Evolutionary conservation across 164 flowering plant genomes (phyloP).

Genomic region (Brasenia schreberi): DNA sequence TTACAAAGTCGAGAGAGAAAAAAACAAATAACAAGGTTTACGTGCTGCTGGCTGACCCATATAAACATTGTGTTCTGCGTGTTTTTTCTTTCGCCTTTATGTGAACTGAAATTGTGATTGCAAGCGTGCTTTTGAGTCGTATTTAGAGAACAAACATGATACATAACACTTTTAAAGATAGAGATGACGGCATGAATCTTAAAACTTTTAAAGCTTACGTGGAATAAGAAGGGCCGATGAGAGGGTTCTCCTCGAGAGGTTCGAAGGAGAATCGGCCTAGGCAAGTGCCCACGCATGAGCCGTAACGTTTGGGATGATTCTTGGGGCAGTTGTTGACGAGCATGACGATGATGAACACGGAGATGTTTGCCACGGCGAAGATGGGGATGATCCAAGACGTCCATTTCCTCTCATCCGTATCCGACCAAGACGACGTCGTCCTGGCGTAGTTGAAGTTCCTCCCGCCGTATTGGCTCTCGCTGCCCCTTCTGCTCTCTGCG

Average conservation of each 20-base stretch:
- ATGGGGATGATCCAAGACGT: conserved; percentile 64
- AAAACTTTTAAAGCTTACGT: conserved; percentile 27
- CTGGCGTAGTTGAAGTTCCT: background rate
- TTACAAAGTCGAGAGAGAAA: background rate
- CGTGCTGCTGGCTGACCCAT: background rate
- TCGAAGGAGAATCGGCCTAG: conserved; percentile 70
- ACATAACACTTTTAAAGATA: no score
- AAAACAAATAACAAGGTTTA: background rate
- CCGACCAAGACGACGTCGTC: background rate
- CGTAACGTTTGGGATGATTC: conserved; percentile 6
- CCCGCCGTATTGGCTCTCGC: background rate
- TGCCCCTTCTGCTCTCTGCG: background rate
- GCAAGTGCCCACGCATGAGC: conserved; percentile 46
- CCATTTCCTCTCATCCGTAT: conserved; percentile 33
- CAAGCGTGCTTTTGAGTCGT: no score
- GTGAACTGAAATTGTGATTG: no score
- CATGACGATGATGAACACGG: conserved; percentile 50
- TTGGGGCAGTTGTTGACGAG: conserved; percentile 63
- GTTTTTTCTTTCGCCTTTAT: no score
- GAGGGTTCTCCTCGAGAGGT: conserved; percentile 62
- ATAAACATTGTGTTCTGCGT: no score
- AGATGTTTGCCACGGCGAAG: conserved; percentile 55
- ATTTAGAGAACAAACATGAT: no score
- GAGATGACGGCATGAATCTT: no score
- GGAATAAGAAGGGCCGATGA: conserved; percentile 67